phyloP scores from a whole-genome alignment of 2,329 filamentous ascomycete species.

The Penicillium sp. region DNA sequence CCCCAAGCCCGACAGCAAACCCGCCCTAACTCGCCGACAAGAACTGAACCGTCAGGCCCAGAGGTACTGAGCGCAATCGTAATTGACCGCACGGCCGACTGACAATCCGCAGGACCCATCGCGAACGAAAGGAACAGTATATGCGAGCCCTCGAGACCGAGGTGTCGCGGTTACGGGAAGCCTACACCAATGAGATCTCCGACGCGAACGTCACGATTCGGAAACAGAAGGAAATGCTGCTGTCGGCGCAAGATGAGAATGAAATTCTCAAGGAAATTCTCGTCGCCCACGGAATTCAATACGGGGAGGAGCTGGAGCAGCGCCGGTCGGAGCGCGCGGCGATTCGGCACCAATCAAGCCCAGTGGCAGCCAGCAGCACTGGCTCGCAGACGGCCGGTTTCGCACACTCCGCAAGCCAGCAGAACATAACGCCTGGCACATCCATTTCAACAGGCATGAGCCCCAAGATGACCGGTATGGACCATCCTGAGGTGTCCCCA shows the following conservation, averaged over 20 bases:
- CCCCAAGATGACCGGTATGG: slow-evolving; percentile 25
- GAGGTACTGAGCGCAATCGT: slow-evolving; percentile 55
- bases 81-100: slow-evolving; percentile 1
- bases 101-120: slow-evolving; percentile 67
- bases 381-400: slow-evolving; percentile 30
- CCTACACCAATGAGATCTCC: slow-evolving; percentile 62
- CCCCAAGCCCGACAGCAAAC: slow-evolving; percentile 94
- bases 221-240: slow-evolving; percentile 71
- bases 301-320: slow-evolving; percentile 47
- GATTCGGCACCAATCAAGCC: slow-evolving; percentile 34
- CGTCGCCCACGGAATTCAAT: slow-evolving; percentile 55
- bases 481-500: slow-evolving; percentile 29
- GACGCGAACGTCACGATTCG: slow-evolving; percentile 43
- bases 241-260: slow-evolving; percentile 74
- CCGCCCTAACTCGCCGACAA: slow-evolving; percentile 83
- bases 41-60: slow-evolving; percentile 95
- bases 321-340: slow-evolving; percentile 32
- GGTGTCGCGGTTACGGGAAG: slow-evolving; percentile 78
- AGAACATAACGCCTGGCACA: slow-evolving; percentile 33
- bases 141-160: slow-evolving; percentile 92
- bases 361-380: slow-evolving; percentile 40
- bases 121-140: slow-evolving; percentile 93
- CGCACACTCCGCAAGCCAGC: slow-evolving; percentile 21
- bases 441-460: slow-evolving; percentile 32
- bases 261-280: slow-evolving; percentile 64